These are phyloP conservation scores for Colletotrichum spinosum DNA, from an alignment of 2,329 filamentous ascomycete genomes.

Conservation along the genomic window DNA sequence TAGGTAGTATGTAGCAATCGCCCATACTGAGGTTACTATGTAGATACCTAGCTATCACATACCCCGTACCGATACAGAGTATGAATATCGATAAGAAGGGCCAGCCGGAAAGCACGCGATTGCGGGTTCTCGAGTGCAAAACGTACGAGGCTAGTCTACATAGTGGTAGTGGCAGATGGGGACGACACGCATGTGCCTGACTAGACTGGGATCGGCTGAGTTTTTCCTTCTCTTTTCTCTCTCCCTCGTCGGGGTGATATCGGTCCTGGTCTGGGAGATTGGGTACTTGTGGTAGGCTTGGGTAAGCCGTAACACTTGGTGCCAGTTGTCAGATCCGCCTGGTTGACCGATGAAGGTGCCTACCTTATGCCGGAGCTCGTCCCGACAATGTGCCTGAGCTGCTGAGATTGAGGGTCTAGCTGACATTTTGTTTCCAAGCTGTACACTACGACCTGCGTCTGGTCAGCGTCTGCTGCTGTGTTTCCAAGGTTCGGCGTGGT, in stretches of 20 bases:
- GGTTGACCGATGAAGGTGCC: no score
- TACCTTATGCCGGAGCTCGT: no score
- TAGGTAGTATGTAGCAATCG: no score
- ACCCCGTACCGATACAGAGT: neutral
- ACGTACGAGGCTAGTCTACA: neutral
- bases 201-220: conserved; percentile 26
- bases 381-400: no score
- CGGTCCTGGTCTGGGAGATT: conserved; percentile 29
- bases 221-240: conserved; percentile 5
- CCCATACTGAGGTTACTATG: neutral
- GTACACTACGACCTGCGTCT: no score
- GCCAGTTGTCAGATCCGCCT: neutral
- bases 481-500: neutral
- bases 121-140: conserved; percentile 19
- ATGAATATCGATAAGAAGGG: conserved; percentile 11
- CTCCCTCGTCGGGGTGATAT: conserved; percentile 26
- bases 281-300: neutral
- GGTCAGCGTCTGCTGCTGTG: neutral
- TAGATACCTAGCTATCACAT: neutral
- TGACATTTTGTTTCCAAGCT: no score
- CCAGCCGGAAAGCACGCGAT: conserved; percentile 34
- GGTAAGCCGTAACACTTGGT: neutral
- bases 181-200: conserved; percentile 15
- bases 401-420: no score
- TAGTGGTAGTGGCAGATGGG: neutral